A percentile compares a stretch with the other conserved stretches of the same genome.
These are phyloP conservation scores for Trametes meyenii DNA, from an alignment of 768 basidiomycete genomes.

Conservation along the genomic window DNA sequence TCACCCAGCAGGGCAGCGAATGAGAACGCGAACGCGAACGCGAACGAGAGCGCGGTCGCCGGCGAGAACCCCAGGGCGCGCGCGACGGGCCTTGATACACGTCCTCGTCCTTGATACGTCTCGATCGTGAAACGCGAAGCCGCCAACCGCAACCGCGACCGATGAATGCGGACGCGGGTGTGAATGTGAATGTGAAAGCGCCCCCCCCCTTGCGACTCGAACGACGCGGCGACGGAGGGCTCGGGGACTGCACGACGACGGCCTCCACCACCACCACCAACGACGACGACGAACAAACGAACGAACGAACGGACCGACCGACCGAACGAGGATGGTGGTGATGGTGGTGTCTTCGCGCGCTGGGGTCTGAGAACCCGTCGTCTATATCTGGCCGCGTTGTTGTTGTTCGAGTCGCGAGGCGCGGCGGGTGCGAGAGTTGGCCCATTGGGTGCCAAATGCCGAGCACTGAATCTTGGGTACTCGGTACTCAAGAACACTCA, in stretches of 20 bases:
- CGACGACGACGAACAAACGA: background rate
- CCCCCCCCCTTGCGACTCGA: background rate
- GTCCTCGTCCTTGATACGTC: no score
- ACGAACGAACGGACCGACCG: constrained; percentile 1
- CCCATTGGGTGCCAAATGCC: no score
- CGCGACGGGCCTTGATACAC: no score
- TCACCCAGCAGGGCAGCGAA: background rate
- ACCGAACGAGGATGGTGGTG: background rate
- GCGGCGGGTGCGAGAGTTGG: no score
- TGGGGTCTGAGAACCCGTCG: background rate
- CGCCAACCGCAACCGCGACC: no score
- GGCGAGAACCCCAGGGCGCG: background rate
- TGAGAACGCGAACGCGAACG: background rate
- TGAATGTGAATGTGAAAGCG: no score
- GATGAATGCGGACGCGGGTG: no score
- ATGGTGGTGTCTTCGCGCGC: background rate
- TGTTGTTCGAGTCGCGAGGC: background rate
- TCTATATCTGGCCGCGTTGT: constrained; percentile 1
- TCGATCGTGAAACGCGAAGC: no score
- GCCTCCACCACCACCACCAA: no score
- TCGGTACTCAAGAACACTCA: no score
- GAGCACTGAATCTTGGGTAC: no score
- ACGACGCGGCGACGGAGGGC: background rate
- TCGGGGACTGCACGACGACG: no score
- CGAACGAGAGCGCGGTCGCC: background rate